These are phyloP conservation scores for Blepharisma japonicum DNA, from an alignment of 73 alveolate genomes.

Conservation along the genomic window DNA sequence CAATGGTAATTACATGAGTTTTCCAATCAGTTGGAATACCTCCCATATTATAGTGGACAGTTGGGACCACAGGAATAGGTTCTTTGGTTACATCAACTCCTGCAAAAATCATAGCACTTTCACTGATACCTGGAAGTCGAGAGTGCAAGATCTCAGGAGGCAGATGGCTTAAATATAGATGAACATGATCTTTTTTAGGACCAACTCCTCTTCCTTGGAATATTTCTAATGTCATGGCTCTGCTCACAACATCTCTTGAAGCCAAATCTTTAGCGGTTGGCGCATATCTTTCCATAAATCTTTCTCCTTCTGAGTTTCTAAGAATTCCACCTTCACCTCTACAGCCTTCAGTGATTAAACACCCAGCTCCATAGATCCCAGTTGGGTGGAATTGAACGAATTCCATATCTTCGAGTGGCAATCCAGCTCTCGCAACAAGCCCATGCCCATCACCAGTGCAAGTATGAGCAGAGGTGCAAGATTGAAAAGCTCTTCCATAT, in stretches of 20 bases:
- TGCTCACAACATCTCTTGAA: conserved; percentile 92
- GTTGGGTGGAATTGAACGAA: conserved; percentile 96
- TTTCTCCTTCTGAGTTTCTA: conserved; percentile 38
- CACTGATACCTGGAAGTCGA: conserved; percentile 93
- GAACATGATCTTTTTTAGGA: conserved; percentile 84
- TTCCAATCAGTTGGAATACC: conserved; percentile 96
- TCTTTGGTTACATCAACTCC: conserved; percentile 96
- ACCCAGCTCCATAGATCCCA: conserved; percentile 93
- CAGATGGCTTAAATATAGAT: conserved; percentile 80
- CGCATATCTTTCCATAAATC: conserved; percentile 61
- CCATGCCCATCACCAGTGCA: conserved; percentile 84
- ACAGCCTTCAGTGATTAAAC: conserved; percentile 96
- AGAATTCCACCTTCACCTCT: conserved; percentile 97
- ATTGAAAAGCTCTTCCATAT: conserved; percentile 82
- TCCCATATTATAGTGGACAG: conserved; percentile 99
- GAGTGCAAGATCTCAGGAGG: conserved; percentile 84
- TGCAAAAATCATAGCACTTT: conserved; percentile 92
- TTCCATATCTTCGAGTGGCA: conserved; percentile 85
- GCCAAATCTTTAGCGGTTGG: conserved; percentile 94
- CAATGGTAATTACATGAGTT: conserved; percentile 76
- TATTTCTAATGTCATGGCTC: conserved; percentile 93
- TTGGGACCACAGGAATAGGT: conserved; percentile 94
- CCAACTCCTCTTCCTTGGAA: conserved; percentile 89
- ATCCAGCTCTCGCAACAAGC: conserved; percentile 67
- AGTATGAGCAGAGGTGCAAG: conserved; percentile 96